Conservation (phyloP, 1,139 yeast species). For the Yamadazyma sp. region DNA sequence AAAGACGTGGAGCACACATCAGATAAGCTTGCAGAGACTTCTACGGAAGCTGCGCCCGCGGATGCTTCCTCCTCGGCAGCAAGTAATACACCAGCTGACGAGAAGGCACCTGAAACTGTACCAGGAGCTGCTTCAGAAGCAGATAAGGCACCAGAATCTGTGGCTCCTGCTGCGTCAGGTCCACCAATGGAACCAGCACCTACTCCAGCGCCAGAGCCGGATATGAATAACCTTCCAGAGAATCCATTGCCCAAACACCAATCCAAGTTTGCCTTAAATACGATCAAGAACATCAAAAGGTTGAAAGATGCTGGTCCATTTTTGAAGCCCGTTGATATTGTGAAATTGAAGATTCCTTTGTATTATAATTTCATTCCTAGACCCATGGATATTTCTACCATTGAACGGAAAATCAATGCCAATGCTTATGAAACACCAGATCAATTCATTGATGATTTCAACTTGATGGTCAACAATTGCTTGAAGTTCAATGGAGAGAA, state of each 20-base stretch:
- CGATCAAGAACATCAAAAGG: conserved; percentile 80
- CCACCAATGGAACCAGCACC: conserved; percentile 59
- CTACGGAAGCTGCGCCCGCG: conserved; percentile 4
- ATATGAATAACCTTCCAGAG: conserved; percentile 63
- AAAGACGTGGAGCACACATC: not conserved
- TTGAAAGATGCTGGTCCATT: conserved; percentile 93
- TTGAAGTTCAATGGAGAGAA: conserved; percentile 80
- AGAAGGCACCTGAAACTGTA: no score
- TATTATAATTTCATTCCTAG: conserved; percentile 79
- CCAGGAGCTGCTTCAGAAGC: no score
- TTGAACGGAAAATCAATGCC: conserved; percentile 71
- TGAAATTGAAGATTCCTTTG: conserved; percentile 85
- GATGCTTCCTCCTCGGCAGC: no score
- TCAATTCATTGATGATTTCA: conserved; percentile 76
- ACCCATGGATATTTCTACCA: conserved; percentile 94
- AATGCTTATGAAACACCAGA: conserved; percentile 72
- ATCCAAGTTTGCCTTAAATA: conserved; percentile 63
- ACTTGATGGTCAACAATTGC: conserved; percentile 83
- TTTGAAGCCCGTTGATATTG: conserved; percentile 83
- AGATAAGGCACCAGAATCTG: conserved; percentile 6
- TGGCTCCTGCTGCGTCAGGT: conserved; percentile 12
- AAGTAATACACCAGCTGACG: no score
- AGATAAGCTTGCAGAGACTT: conserved; percentile 3
- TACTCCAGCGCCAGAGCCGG: conserved; percentile 69
- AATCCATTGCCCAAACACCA: conserved; percentile 88